Conservation (phyloP, 1,284 basidiomycete genomes). For the Apiotrichum domesticum region DNA sequence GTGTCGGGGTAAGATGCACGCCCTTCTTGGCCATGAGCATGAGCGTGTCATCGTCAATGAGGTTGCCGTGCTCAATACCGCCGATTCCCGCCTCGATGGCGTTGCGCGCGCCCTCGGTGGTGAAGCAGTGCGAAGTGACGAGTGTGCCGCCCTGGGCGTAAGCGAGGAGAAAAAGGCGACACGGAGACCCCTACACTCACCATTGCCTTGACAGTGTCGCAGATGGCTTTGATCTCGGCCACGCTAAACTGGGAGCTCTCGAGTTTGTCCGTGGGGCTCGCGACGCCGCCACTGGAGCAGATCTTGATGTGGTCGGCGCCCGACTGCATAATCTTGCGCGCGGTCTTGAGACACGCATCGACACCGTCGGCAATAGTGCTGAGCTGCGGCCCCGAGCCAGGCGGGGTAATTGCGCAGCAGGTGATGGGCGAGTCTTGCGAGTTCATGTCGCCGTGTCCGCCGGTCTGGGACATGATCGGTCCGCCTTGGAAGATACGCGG, state of each 20-base stretch:
- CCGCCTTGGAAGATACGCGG: slow-evolving; percentile 15
- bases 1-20: slow-evolving; percentile 51
- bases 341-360: background rate
- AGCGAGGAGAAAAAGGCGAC: background rate
- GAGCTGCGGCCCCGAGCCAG: background rate
- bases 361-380: slow-evolving; percentile 12
- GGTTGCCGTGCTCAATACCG: slow-evolving; percentile 53
- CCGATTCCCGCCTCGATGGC: slow-evolving; percentile 35
- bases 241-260: slow-evolving; percentile 52
- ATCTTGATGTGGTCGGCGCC: slow-evolving; percentile 21
- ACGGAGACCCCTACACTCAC: slow-evolving; percentile 16
- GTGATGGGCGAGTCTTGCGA: slow-evolving; percentile 2
- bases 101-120: slow-evolving; percentile 28
- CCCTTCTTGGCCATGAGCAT: slow-evolving; percentile 36
- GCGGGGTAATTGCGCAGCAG: background rate
- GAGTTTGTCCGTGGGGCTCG: slow-evolving; percentile 44
- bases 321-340: slow-evolving; percentile 12
- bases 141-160: slow-evolving; percentile 15
- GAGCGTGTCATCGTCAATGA: slow-evolving; percentile 37
- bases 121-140: slow-evolving; percentile 37
- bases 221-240: slow-evolving; percentile 52
- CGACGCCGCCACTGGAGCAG: slow-evolving; percentile 14
- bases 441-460: slow-evolving; percentile 16
- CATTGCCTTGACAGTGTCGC: slow-evolving; percentile 50
- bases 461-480: slow-evolving; percentile 12